phyloP scores from a whole-genome alignment of 2,329 filamentous ascomycete species.

The Paraconiothyrium brasiliense region DNA sequence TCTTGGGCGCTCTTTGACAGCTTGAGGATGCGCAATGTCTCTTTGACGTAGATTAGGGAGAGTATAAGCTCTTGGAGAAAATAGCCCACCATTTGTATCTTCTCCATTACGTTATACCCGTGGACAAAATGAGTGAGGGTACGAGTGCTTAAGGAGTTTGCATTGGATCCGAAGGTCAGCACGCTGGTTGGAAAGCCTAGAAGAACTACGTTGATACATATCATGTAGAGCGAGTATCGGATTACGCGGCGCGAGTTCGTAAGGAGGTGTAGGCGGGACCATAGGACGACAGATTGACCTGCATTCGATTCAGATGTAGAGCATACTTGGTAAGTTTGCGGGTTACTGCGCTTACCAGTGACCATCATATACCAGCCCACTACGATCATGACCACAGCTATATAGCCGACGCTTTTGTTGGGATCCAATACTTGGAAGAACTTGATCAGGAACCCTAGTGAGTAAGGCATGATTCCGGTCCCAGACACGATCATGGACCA shows the following conservation, averaged over 20 bases:
- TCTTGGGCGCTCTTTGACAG: conserved; percentile 37
- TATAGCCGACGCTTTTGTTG: conserved; percentile 34
- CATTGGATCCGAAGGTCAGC: conserved; percentile 63
- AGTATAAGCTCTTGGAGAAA: conserved; percentile 53
- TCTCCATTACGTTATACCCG: conserved; percentile 56
- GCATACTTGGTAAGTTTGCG: conserved; percentile 22
- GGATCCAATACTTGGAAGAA: conserved; percentile 46
- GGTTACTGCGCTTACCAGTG: conserved; percentile 46
- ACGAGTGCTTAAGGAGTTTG: conserved; percentile 34
- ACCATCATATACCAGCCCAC: conserved; percentile 70
- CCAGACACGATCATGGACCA: conserved; percentile 58
- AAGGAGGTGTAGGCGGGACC: conserved; percentile 69
- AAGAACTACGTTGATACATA: conserved; percentile 63
- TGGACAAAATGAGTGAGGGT: conserved; percentile 40
- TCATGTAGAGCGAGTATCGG: conserved; percentile 64
- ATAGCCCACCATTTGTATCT: conserved; percentile 56
- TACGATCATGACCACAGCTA: conserved; percentile 56
- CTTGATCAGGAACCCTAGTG: conserved; percentile 59
- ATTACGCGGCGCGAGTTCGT: conserved; percentile 61
- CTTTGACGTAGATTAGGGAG: conserved; percentile 61
- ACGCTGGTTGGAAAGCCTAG: conserved; percentile 65
- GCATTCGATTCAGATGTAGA: conserved; percentile 31
- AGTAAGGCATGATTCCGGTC: conserved; percentile 58
- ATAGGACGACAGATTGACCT: conserved; percentile 69
- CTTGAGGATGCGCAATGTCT: conserved; percentile 59